Evolutionary conservation across 768 basidiomycete species (phyloP), one percentile per base, ranked within the genome.

Genomic region (Imleria badia): DNA sequence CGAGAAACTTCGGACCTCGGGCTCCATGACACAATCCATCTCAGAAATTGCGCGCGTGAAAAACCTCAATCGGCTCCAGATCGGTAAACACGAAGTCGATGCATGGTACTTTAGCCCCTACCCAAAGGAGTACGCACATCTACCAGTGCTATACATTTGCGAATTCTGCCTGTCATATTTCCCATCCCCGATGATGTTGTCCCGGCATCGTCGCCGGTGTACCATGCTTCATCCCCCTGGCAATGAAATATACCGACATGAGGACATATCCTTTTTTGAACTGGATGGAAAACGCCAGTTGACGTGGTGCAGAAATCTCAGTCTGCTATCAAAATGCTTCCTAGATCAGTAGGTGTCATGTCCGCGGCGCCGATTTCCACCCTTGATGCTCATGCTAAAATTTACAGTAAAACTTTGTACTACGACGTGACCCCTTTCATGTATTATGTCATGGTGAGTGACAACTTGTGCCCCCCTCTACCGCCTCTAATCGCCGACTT

Each of bases 91-190:
- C 76, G 93, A 97, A 74, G 92, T 99, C 62, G 97, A 99, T 64
- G 89, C 97, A n/a, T 99, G 97, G 97, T 99, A 99, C 74, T 98
- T 98, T 79, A 94, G 91, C 65, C 97, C 97, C 22, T 99, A 98
- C 75, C 97, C 97, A 12, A 89, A 92, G 74, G 97, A 98, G 75
- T 98, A 92, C 76, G 94, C 97, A 42, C 91, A 98, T 72, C 84
- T 96, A 26, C 94, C 95, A 19, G 77, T 95, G 58, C 81, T 99
- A 42, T 98, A 95, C 79, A 86, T 99, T 68, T 99, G 97, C 86
- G 96, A 99, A 74, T 96, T 96, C 78, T 99, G 97, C 71, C 81
- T 98, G 44, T 87, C 86, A 34, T 99, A 89, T 77, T 98, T 86
- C 73, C 90, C 91, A 30, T 92, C 93, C 14, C 82, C 81, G 41